Evolutionary conservation across 768 basidiomycete species (phyloP).

Genomic region (Rhodosporidiobolus sp.): DNA sequence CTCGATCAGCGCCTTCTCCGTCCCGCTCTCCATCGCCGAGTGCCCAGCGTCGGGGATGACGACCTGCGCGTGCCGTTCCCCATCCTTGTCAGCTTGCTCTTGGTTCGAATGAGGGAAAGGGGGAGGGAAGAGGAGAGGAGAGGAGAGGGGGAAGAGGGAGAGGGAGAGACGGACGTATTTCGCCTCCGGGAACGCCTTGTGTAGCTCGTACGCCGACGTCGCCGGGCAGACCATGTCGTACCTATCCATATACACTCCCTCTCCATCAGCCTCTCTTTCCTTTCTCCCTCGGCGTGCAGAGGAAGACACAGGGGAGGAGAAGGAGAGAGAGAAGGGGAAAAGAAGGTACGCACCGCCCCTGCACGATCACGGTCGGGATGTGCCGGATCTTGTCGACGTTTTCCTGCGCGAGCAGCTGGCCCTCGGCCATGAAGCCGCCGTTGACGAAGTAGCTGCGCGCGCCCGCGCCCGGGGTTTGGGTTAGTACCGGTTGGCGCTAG

Average conservation of each 20-base stretch:
- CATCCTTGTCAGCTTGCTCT: neutral
- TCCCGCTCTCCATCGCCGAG: constrained; percentile 72
- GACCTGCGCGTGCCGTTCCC: neutral
- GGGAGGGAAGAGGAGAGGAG: neutral
- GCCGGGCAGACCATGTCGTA: constrained; percentile 85
- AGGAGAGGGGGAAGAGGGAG: neutral
- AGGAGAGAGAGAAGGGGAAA: constrained; percentile 50
- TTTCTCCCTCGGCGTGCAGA: no score
- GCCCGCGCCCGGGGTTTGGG: constrained; percentile 71
- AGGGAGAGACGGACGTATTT: constrained; percentile 49
- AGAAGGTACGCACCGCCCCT: constrained; percentile 54
- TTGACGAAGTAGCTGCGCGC: constrained; percentile 69
- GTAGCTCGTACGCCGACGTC: constrained; percentile 43
- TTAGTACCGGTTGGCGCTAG: constrained; percentile 16
- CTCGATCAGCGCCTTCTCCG: constrained; percentile 64
- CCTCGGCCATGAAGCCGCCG: constrained; percentile 61
- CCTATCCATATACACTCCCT: no score
- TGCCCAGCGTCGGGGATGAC: constrained; percentile 68
- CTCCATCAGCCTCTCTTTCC: no score
- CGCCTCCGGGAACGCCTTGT: constrained; percentile 39
- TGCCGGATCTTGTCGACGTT: constrained; percentile 69
- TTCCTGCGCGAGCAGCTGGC: constrained; percentile 21
- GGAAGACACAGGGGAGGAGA: no score
- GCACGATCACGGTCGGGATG: constrained; percentile 58
- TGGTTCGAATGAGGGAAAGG: neutral